Evolutionary conservation across 2,329 filamentous ascomycete genomes (phyloP), one percentile per base, ranked within the genome.

Genomic region (Didymellaceae sp.): DNA sequence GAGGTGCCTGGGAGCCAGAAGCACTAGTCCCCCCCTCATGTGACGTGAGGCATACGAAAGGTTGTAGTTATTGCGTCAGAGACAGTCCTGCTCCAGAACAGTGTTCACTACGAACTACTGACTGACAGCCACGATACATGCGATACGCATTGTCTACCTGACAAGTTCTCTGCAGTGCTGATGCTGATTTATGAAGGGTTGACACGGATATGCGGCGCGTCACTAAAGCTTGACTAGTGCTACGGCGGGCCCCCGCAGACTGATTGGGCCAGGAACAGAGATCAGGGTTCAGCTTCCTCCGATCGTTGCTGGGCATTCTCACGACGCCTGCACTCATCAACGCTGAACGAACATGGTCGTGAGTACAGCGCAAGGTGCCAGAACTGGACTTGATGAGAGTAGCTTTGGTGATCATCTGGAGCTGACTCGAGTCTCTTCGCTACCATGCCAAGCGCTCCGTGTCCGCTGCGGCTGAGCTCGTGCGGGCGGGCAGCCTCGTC

Each of bases 361-460:
- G 4, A 33, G n/a, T 20, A 21, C 30, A n/a, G 8, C 20, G 32
- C 13, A 37, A 11, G 14, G 32, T 20, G 3, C n/a, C 3, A 31
- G 1, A 13, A 18, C 10, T 24, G 21, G 22, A 25, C 4, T 14
- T 16, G 1, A 31, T 20, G 5, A 20, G 6, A 5, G 10, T 6
- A 33, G 7, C n/a, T 6, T 31, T 8, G n/a, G 18, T n/a, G 17
- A 28, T 22, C 18, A 17, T 33, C 5, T 21, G 28, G n/a, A 9
- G 21, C 17, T 44, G 38, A 44, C 28, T 33, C 28, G 16, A 40
- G 20, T 17, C 10, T 20, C 20, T 21, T 43, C 38, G 39, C 49
- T 44, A 48, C 38, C 5, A 53, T 53, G 50, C 50, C 50, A 53
- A 53, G 50, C 42, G 21, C 26, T 32, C 21, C 44, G 44, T 53